Evolutionary conservation across 2,329 filamentous ascomycete genomes (phyloP).

Genomic region (Diaporthe velutina): DNA sequence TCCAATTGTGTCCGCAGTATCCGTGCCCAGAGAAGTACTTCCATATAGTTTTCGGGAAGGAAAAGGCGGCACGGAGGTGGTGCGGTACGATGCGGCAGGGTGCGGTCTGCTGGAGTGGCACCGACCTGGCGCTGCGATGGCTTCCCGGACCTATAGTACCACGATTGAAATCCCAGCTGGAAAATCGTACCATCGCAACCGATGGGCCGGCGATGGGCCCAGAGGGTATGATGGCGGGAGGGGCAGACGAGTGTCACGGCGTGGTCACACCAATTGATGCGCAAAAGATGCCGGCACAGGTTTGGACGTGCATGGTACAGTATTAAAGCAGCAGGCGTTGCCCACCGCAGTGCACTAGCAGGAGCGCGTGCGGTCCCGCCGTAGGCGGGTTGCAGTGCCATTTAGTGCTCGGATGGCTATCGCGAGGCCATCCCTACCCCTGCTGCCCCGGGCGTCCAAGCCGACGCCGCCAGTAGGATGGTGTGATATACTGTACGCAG

Average conservation of each 20-base stretch:
- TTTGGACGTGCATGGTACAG: conserved; percentile 20
- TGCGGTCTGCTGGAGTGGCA: conserved; percentile 7
- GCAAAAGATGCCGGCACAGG: conserved; percentile 37
- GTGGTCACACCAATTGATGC: conserved; percentile 31
- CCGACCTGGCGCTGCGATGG: conserved; percentile 20
- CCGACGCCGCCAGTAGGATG: conserved; percentile 16
- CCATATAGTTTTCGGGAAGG: not conserved
- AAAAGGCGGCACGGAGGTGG: not conserved
- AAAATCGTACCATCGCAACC: conserved; percentile 4
- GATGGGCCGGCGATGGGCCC: conserved; percentile 21
- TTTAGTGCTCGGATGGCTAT: conserved; percentile 10
- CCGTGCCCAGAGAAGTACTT: not conserved
- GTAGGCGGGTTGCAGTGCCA: conserved; percentile 22
- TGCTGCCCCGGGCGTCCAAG: conserved; percentile 20
- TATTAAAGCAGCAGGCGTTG: conserved; percentile 29
- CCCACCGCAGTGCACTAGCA: conserved; percentile 13
- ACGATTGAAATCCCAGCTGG: conserved; percentile 22
- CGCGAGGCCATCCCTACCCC: conserved; percentile 21
- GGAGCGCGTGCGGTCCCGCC: conserved; percentile 18
- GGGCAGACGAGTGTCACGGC: conserved; percentile 29
- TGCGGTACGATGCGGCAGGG: not conserved
- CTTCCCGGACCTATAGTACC: conserved; percentile 16
- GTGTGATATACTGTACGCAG: conserved; percentile 7
- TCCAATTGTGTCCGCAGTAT: conserved; percentile 6
- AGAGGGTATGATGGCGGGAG: not conserved